Conservation (phyloP, 1,139 yeast genomes). For the Zygoascus hellenicus region DNA sequence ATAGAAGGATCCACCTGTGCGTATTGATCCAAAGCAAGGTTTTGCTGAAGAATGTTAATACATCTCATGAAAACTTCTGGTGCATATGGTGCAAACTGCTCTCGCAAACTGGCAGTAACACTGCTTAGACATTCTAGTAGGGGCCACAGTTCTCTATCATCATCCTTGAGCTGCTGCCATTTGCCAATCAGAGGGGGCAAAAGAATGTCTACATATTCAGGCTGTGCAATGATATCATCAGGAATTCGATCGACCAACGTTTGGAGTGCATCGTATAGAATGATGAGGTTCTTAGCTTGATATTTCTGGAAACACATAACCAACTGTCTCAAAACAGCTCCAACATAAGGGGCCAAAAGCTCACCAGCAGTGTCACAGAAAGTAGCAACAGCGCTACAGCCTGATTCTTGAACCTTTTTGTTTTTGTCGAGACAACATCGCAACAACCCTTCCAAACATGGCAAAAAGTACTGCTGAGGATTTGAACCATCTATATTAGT, state of each 20-base stretch:
- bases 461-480: conserved; percentile 63
- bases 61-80: conserved; percentile 83
- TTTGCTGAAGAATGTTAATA: conserved; percentile 57
- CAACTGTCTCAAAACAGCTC: conserved; percentile 63
- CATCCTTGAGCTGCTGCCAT: conserved; percentile 71
- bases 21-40: conserved; percentile 62
- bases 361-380: conserved; percentile 75
- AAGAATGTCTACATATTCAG: conserved; percentile 53
- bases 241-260: conserved; percentile 73
- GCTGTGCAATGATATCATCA: conserved; percentile 45
- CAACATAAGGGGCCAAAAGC: conserved; percentile 52
- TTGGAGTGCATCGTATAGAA: conserved; percentile 87
- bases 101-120: conserved; percentile 82
- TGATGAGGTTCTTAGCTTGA: conserved; percentile 74
- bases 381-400: conserved; percentile 79
- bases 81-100: conserved; percentile 83
- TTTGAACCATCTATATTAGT: conserved; percentile 46
- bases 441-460: conserved; percentile 73
- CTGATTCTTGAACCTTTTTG: conserved; percentile 92
- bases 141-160: conserved; percentile 85
- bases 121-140: conserved; percentile 87
- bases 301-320: conserved; percentile 68
- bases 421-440: conserved; percentile 71
- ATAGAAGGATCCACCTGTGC: conserved; percentile 60
- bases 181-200: conserved; percentile 76